A percentile compares a stretch with the other conserved stretches of the same genome.
Evolutionary conservation across 2,329 filamentous ascomycete genomes (phyloP).

Genomic region (Beauveria caledonica): DNA sequence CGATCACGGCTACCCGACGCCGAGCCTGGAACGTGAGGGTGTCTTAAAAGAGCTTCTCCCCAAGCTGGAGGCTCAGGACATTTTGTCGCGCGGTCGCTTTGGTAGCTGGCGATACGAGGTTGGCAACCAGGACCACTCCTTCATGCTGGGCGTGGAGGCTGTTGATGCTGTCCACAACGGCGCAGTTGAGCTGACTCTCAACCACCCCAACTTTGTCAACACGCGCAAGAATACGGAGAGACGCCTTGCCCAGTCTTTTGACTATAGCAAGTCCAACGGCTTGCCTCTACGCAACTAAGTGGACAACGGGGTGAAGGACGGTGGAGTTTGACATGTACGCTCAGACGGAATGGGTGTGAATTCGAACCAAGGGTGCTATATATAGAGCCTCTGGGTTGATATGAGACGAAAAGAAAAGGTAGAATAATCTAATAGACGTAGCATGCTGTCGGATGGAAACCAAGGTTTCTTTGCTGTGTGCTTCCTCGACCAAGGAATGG

Average conservation of each 20-base stretch:
- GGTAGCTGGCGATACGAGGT: conserved; percentile 97
- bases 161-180: conserved; percentile 85
- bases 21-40: conserved; percentile 87
- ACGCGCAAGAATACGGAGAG: conserved; percentile 51
- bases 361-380: background rate
- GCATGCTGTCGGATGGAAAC: background rate
- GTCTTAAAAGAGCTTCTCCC: conserved; percentile 88
- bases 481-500: background rate
- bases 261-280: conserved; percentile 29
- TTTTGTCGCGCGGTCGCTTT: conserved; percentile 93
- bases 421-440: conserved; percentile 3
- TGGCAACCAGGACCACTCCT: conserved; percentile 95
- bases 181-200: conserved; percentile 83
- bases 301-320: background rate
- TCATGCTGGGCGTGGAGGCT: conserved; percentile 94
- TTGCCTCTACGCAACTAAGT: conserved; percentile 29
- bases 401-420: background rate
- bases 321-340: conserved; percentile 6
- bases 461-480: background rate
- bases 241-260: conserved; percentile 37
- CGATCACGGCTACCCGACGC: conserved; percentile 96
- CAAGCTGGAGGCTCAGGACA: conserved; percentile 82
- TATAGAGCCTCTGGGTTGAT: background rate
- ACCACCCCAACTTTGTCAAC: conserved; percentile 97
- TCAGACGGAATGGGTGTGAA: conserved; percentile 14